A percentile compares a stretch with the other conserved stretches of the same genome.
phyloP scores from a whole-genome alignment of 2,329 filamentous ascomycete genomes.

The Neofusicoccum kwambonambiense region DNA sequence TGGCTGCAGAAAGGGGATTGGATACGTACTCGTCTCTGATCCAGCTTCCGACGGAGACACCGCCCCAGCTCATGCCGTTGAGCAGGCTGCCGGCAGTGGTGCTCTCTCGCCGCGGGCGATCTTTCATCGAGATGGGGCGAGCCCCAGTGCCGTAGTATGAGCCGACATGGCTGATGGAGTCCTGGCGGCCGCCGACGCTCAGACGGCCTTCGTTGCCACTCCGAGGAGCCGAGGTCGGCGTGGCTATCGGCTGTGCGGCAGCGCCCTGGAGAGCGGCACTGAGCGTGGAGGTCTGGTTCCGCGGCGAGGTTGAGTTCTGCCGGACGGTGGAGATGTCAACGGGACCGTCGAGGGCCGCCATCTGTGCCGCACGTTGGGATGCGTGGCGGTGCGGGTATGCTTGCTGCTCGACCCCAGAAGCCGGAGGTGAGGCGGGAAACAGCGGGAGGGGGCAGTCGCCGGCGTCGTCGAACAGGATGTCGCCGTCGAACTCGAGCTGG shows the following conservation, averaged over 20 bases:
- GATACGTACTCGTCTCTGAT: constrained; percentile 92
- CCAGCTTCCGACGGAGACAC: constrained; percentile 93
- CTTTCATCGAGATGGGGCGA: constrained; percentile 61
- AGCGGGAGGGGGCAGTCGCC: constrained; percentile 42
- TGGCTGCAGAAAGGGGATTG: neutral
- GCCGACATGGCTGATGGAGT: constrained; percentile 52
- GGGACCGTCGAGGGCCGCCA: constrained; percentile 34
- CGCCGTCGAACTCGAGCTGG: constrained; percentile 29
- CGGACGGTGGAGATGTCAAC: constrained; percentile 60
- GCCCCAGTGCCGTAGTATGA: constrained; percentile 59
- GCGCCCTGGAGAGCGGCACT: constrained; percentile 59
- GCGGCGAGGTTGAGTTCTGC: constrained; percentile 58
- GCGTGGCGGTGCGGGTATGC: neutral
- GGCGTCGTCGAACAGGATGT: constrained; percentile 42
- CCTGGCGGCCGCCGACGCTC: constrained; percentile 45
- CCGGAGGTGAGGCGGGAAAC: constrained; percentile 35
- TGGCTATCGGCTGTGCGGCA: constrained; percentile 26
- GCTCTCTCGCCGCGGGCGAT: constrained; percentile 57
- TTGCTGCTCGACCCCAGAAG: neutral
- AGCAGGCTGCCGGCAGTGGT: constrained; percentile 60
- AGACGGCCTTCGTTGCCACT: constrained; percentile 32
- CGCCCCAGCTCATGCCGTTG: constrained; percentile 94
- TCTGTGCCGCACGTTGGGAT: neutral
- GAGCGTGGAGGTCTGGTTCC: constrained; percentile 62
- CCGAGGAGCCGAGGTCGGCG: constrained; percentile 43